These are phyloP conservation scores for Komagataella pseudopastoris DNA, from an alignment of 805 yeast genomes.

Conservation along the genomic window DNA sequence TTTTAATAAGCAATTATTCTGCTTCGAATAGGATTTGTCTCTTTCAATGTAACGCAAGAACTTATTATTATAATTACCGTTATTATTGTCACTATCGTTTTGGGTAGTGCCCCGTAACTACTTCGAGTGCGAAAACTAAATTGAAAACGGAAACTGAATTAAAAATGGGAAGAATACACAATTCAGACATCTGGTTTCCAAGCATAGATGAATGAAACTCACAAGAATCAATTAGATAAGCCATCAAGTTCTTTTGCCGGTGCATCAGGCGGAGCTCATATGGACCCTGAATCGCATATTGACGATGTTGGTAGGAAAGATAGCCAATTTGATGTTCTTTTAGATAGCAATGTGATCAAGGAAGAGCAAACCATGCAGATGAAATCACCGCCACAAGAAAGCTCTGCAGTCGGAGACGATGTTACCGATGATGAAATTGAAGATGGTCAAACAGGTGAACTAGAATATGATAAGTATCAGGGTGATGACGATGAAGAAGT, in stretches of 20 bases:
- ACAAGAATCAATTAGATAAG: background rate
- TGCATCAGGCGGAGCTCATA: background rate
- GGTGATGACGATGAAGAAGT: conserved; percentile 40
- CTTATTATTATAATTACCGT: too few species aligned
- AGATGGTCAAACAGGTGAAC: background rate
- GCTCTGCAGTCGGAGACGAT: background rate
- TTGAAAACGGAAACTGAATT: background rate
- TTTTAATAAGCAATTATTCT: background rate
- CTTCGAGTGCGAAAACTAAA: background rate
- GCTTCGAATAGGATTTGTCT: background rate
- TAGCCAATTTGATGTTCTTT: background rate
- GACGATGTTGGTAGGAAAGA: background rate
- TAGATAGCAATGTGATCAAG: background rate
- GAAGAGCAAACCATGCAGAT: background rate
- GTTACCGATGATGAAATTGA: background rate
- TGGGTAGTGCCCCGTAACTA: background rate
- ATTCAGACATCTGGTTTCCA: background rate
- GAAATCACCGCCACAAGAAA: background rate
- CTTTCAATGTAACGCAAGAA: too few species aligned
- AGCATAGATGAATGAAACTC: background rate
- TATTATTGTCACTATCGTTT: background rate
- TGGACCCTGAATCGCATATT: background rate
- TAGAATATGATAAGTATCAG: conserved; percentile 28
- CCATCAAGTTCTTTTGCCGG: background rate
- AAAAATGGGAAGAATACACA: background rate